Evolutionary conservation across 768 basidiomycete genomes (phyloP).

Genomic region (Collybiopsis confluens): DNA sequence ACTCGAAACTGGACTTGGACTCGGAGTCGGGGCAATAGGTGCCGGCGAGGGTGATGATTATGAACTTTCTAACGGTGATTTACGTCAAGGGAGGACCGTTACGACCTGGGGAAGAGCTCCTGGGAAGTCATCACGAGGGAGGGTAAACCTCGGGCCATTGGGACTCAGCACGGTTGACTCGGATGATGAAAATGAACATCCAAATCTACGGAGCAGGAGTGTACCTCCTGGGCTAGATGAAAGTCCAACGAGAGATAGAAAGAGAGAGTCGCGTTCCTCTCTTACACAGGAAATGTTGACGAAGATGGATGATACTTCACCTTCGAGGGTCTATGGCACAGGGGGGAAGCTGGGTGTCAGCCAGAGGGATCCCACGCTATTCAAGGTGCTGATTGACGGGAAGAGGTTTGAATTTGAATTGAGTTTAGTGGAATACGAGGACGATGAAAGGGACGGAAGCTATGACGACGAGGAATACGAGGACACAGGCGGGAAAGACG

Average conservation of each 20-base stretch:
- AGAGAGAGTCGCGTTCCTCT: slow-evolving; percentile 13
- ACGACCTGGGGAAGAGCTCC: slow-evolving; percentile 1
- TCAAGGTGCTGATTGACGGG: slow-evolving; percentile 62
- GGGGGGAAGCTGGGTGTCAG: slow-evolving; percentile 58
- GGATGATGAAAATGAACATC: slow-evolving; percentile 21
- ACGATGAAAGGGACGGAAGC: slow-evolving; percentile 15
- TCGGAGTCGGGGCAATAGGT: background rate
- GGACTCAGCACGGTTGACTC: slow-evolving; percentile 17
- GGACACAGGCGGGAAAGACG: slow-evolving; percentile 7
- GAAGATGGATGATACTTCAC: slow-evolving; percentile 8
- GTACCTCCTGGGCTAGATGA: slow-evolving; percentile 52
- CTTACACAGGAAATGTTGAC: slow-evolving; percentile 6
- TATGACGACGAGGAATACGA: background rate
- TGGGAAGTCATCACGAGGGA: slow-evolving; percentile 6
- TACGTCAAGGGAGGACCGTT: background rate
- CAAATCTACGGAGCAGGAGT: slow-evolving; percentile 43
- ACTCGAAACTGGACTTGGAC: slow-evolving; percentile 22
- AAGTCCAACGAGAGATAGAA: slow-evolving; percentile 32
- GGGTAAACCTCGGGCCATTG: slow-evolving; percentile 21
- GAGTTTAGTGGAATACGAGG: slow-evolving; percentile 46
- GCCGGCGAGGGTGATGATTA: background rate
- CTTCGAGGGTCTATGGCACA: slow-evolving; percentile 30
- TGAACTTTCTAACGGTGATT: background rate
- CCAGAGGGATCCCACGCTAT: slow-evolving; percentile 55
- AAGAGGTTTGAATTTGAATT: slow-evolving; percentile 67